Conservation (phyloP, 163 green algal species). For the Coccomyxa subellipsoidea region DNA sequence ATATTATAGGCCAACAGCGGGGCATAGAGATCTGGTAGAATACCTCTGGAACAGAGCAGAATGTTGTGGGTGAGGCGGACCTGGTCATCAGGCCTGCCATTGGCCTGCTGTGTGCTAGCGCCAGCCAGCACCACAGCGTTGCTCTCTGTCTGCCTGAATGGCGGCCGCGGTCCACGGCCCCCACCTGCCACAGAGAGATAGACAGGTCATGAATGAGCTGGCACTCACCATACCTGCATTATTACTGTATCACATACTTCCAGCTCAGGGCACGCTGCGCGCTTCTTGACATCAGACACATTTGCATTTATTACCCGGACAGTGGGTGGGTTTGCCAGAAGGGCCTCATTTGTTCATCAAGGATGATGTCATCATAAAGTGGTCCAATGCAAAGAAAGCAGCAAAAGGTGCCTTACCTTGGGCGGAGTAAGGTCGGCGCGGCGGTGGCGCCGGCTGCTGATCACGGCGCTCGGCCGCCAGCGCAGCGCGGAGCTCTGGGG, state of each 20-base stretch:
- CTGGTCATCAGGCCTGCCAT: not conserved
- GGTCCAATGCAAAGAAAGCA: not conserved
- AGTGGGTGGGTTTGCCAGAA: too few relatives aligned
- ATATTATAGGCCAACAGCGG: too few relatives aligned
- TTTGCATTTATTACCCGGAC: too few relatives aligned
- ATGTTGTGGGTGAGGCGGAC: not conserved
- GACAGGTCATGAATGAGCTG: too few relatives aligned
- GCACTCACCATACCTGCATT: too few relatives aligned
- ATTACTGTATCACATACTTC: too few relatives aligned
- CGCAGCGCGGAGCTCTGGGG: conserved; percentile 28
- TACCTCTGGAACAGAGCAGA: too few relatives aligned
- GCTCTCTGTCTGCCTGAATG: not conserved
- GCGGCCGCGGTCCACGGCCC: too few relatives aligned
- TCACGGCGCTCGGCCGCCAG: not conserved
- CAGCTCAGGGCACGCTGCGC: too few relatives aligned
- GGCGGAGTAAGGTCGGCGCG: not conserved
- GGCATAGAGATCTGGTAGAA: too few relatives aligned
- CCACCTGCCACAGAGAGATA: not conserved
- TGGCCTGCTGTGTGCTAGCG: not conserved
- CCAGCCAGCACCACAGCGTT: not conserved
- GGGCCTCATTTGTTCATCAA: too few relatives aligned
- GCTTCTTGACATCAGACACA: too few relatives aligned
- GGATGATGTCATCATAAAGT: not conserved
- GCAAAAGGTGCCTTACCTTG: not conserved
- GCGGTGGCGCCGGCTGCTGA: not conserved